phyloP scores from a whole-genome alignment of 257 asterid genomes.

The Ehretia macrophylla region DNA sequence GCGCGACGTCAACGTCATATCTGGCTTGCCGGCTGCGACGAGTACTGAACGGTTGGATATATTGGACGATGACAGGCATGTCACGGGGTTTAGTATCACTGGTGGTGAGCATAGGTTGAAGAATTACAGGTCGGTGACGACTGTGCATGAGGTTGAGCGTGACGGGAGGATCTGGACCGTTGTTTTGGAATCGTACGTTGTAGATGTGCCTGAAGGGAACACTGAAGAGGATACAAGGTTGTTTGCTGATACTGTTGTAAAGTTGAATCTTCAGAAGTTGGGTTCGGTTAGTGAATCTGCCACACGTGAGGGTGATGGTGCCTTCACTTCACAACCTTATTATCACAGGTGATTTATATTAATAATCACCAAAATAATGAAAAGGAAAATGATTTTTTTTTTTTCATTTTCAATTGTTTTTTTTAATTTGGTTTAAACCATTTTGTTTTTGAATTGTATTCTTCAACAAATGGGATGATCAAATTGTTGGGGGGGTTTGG shows the following conservation, averaged over 20 bases:
- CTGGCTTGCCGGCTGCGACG: slow-evolving; percentile 89
- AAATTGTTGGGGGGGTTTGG: too few relatives aligned
- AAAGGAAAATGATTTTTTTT: neutral
- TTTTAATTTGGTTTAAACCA: neutral
- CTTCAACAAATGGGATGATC: neutral
- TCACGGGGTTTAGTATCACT: slow-evolving; percentile 70
- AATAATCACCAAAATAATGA: too few relatives aligned
- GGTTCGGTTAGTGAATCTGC: slow-evolving; percentile 55
- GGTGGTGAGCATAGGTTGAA: slow-evolving; percentile 86
- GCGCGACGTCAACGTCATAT: slow-evolving; percentile 67
- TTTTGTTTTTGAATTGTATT: neutral
- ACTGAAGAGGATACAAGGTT: slow-evolving; percentile 88
- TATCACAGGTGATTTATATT: neutral
- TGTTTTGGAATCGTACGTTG: slow-evolving; percentile 77
- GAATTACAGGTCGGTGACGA: slow-evolving; percentile 70
- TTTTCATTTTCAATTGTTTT: too few relatives aligned
- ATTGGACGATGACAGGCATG: slow-evolving; percentile 69
- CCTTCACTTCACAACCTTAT: neutral
- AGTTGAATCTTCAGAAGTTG: slow-evolving; percentile 71
- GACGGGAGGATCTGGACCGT: slow-evolving; percentile 43
- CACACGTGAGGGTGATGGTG: slow-evolving; percentile 6
- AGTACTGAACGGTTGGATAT: slow-evolving; percentile 83
- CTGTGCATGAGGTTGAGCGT: slow-evolving; percentile 51
- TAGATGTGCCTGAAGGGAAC: slow-evolving; percentile 88
- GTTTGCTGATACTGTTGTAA: slow-evolving; percentile 81